These are phyloP conservation scores for Jimgerdemannia lactiflua DNA, from an alignment of 192 early-diverging fungal species.

Conservation along the genomic window DNA sequence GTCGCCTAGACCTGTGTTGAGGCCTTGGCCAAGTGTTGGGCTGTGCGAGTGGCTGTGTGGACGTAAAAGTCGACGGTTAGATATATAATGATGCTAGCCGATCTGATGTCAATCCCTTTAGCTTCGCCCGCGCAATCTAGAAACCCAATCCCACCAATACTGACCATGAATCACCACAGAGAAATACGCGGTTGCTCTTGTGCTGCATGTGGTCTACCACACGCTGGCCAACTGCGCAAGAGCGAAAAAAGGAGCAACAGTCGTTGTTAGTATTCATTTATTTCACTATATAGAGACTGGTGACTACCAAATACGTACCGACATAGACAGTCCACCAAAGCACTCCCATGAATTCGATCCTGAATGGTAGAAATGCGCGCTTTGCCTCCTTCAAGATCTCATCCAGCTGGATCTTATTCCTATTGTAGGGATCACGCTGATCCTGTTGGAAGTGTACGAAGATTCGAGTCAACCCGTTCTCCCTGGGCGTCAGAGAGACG, in stretches of 20 bases:
- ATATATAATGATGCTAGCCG: too few species aligned
- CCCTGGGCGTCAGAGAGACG: slow-evolving; percentile 21
- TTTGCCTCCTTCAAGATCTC: slow-evolving; percentile 28
- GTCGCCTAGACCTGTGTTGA: slow-evolving; percentile 30
- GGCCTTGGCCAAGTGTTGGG: slow-evolving; percentile 26
- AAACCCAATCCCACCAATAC: too few species aligned
- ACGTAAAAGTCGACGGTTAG: too few species aligned
- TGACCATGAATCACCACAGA: slow-evolving; percentile 18
- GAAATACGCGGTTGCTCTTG: slow-evolving; percentile 9
- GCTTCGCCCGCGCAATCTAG: too few species aligned
- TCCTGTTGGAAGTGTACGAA: slow-evolving; percentile 29
- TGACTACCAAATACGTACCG: too few species aligned
- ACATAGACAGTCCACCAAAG: slow-evolving; percentile 25
- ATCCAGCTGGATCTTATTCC: slow-evolving; percentile 26
- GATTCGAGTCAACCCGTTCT: slow-evolving; percentile 23
- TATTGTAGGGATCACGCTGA: slow-evolving; percentile 23
- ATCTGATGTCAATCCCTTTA: too few species aligned
- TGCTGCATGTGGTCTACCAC: slow-evolving; percentile 11
- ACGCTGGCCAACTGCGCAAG: slow-evolving; percentile 22
- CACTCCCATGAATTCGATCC: slow-evolving; percentile 23
- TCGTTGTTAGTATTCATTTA: too few species aligned
- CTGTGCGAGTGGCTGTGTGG: slow-evolving; percentile 19
- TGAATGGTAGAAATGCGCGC: slow-evolving; percentile 19
- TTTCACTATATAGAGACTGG: too few species aligned
- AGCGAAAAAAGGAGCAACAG: too few species aligned